phyloP scores from a whole-genome alignment of 768 basidiomycete genomes.

The Tylopilus felleus region DNA sequence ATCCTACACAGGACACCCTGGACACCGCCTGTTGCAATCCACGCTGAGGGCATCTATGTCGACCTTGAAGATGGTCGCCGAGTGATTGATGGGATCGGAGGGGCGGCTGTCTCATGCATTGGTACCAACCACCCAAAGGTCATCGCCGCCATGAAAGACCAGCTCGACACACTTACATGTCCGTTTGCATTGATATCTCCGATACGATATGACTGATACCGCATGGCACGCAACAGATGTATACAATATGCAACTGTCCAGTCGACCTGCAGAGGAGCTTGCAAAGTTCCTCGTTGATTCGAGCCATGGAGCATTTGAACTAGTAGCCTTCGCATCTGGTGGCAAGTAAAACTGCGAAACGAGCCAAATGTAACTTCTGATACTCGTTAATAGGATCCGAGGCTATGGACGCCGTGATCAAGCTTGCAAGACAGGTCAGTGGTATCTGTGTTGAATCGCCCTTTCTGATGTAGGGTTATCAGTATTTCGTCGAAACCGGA shows the following conservation, averaged over 20 bases:
- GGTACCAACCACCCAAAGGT: constrained; percentile 74
- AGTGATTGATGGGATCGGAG: constrained; percentile 79
- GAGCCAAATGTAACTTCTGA: neutral
- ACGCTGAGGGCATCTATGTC: constrained; percentile 67
- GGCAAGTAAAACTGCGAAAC: constrained; percentile 39
- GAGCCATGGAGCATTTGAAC: constrained; percentile 71
- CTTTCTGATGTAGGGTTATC: constrained; percentile 11
- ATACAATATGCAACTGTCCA: constrained; percentile 83
- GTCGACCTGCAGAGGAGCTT: constrained; percentile 75
- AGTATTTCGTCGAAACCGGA: constrained; percentile 71
- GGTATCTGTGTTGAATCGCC: neutral
- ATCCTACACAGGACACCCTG: constrained; percentile 73
- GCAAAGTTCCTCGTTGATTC: constrained; percentile 62
- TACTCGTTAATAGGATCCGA: constrained; percentile 60
- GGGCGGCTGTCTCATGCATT: constrained; percentile 79
- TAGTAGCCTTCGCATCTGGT: constrained; percentile 71
- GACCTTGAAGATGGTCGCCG: constrained; percentile 65
- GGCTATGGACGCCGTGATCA: constrained; percentile 85
- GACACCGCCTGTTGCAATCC: constrained; percentile 65
- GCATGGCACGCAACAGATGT: constrained; percentile 51
- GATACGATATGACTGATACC: neutral
- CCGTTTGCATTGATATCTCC: constrained; percentile 23
- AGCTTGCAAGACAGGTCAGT: constrained; percentile 71
- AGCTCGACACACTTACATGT: constrained; percentile 78
- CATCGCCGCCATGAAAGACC: constrained; percentile 70